Evolutionary conservation across 1,284 basidiomycete species (phyloP).

Genomic region (Rhodotorula sp.): DNA sequence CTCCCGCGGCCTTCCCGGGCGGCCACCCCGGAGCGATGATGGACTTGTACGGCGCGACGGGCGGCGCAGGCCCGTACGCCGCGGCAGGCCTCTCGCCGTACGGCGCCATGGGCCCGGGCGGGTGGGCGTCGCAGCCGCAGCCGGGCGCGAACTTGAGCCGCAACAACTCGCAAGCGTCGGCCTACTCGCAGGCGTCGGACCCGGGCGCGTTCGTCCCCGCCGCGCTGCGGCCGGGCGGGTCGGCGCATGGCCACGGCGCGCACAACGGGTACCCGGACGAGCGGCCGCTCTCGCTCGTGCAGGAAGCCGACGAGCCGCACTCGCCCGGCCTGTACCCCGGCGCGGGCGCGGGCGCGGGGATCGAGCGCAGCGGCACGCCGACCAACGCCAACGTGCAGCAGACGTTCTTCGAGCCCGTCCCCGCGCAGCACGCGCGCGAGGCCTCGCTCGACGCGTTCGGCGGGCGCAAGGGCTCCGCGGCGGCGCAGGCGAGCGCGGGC

Average conservation of each 20-base stretch:
- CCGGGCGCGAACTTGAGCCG: conserved; percentile 1
- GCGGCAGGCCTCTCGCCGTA: not conserved
- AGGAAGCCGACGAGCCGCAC: conserved; percentile 20
- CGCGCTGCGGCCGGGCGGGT: not conserved
- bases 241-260: conserved; percentile 6
- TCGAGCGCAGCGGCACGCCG: conserved; percentile 40
- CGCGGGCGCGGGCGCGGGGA: not conserved
- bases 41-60: conserved; percentile 21
- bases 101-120: conserved; percentile 3
- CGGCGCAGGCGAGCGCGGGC: conserved; percentile 1
- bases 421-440: not conserved
- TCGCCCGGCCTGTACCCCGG: not conserved
- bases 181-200: conserved; percentile 23
- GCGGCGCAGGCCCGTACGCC: conserved; percentile 11
- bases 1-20: not conserved
- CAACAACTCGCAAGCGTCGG: conserved; percentile 16
- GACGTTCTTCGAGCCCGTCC: conserved; percentile 23
- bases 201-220: not conserved
- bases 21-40: not conserved
- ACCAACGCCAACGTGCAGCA: conserved; percentile 43
- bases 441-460: conserved; percentile 1
- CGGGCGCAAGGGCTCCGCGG: not conserved
- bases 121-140: conserved; percentile 3
- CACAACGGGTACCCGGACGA: conserved; percentile 13
- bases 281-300: conserved; percentile 14